A percentile compares a stretch with the other conserved stretches of the same genome.
These are phyloP conservation scores for Hordeum pubiflorum DNA, from an alignment of 202 grass and related monocot genomes.

Conservation along the genomic window DNA sequence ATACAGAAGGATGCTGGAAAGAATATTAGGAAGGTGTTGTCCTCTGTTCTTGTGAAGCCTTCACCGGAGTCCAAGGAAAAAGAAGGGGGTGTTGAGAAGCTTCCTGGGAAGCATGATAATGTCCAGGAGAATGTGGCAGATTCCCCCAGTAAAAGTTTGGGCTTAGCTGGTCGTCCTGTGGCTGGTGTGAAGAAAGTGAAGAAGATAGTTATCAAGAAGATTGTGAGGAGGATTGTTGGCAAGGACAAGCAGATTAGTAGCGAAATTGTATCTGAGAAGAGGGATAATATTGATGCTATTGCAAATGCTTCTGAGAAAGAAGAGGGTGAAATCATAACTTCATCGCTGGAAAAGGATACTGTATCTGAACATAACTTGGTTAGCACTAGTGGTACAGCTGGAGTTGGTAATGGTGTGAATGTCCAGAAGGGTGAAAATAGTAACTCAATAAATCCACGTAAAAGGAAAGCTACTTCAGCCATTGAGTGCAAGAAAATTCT, in stretches of 20 bases:
- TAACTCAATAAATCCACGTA: background rate
- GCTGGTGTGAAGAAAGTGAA: slow-evolving; percentile 47
- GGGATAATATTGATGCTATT: slow-evolving; percentile 8
- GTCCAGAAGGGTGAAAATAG: slow-evolving; percentile 20
- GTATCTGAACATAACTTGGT: slow-evolving; percentile 30
- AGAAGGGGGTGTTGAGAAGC: slow-evolving; percentile 26
- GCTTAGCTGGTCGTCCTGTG: background rate
- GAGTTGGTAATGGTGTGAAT: slow-evolving; percentile 3
- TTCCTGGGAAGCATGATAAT: slow-evolving; percentile 24
- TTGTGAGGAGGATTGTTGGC: slow-evolving; percentile 35
- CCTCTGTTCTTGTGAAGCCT: slow-evolving; percentile 42
- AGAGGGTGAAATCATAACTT: slow-evolving; percentile 50
- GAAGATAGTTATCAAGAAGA: slow-evolving; percentile 58
- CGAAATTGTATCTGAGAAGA: slow-evolving; percentile 31
- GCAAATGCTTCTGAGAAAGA: slow-evolving; percentile 47
- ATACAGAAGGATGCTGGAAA: slow-evolving; percentile 50
- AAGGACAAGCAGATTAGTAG: slow-evolving; percentile 37
- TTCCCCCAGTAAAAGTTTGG: slow-evolving; percentile 21
- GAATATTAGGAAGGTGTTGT: slow-evolving; percentile 41
- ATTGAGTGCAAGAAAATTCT: background rate
- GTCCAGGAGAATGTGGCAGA: slow-evolving; percentile 8
- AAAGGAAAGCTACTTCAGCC: slow-evolving; percentile 20
- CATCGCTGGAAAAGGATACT: slow-evolving; percentile 35
- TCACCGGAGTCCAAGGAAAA: slow-evolving; percentile 38
- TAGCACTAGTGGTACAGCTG: slow-evolving; percentile 32